These are phyloP conservation scores for Metarhizium guizhouense DNA, from an alignment of 2,329 filamentous ascomycete species.

Conservation along the genomic window DNA sequence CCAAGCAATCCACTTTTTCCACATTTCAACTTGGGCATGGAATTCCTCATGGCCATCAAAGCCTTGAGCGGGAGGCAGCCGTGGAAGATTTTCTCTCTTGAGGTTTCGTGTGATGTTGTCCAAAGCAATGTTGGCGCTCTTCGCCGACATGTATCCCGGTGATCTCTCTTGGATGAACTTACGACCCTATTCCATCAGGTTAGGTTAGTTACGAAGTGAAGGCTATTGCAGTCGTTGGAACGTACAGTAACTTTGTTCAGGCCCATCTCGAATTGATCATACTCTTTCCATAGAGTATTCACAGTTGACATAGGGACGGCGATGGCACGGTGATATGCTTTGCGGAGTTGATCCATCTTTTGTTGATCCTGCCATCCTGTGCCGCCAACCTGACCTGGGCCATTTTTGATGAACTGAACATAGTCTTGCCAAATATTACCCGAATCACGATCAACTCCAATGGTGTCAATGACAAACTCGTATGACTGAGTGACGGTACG, in stretches of 20 bases:
- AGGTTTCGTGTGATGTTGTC: constrained; percentile 78
- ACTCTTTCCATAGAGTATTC: constrained; percentile 89
- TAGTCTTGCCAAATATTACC: constrained; percentile 92
- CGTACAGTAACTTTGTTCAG: constrained; percentile 84
- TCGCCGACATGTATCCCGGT: constrained; percentile 90
- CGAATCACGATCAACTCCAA: constrained; percentile 86
- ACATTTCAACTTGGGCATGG: constrained; percentile 72
- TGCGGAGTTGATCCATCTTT: constrained; percentile 90
- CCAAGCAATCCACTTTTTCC: constrained; percentile 93
- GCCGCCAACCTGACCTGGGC: constrained; percentile 77
- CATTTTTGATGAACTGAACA: constrained; percentile 82
- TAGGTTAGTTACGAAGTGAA: background rate
- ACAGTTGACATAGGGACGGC: constrained; percentile 77
- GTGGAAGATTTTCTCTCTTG: constrained; percentile 67
- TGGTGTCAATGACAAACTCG: constrained; percentile 81
- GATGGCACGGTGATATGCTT: constrained; percentile 86
- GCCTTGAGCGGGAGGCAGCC: constrained; percentile 71
- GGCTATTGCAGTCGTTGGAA: constrained; percentile 6
- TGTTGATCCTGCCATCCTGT: constrained; percentile 93
- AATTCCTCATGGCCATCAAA: constrained; percentile 85
- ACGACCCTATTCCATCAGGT: constrained; percentile 53
- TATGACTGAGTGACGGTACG: constrained; percentile 77
- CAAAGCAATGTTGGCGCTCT: constrained; percentile 81
- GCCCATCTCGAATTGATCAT: constrained; percentile 90
- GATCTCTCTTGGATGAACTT: constrained; percentile 93